Evolutionary conservation across 1,284 basidiomycete genomes (phyloP).

Genomic region (Pascua guehoae): DNA sequence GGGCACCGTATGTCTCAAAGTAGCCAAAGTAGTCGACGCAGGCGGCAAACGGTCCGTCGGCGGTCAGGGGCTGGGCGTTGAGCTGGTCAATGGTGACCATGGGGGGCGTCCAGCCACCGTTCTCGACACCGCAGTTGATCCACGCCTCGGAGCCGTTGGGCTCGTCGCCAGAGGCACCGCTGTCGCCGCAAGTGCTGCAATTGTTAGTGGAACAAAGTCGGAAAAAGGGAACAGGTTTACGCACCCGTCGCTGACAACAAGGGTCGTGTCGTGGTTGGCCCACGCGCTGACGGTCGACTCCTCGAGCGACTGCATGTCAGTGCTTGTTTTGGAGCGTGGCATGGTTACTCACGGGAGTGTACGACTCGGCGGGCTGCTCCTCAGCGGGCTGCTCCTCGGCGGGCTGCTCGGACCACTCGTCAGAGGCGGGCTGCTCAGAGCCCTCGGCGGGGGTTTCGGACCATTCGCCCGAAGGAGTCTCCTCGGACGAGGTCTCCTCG

Average conservation of each 20-base stretch:
- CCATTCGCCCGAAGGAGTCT: neutral
- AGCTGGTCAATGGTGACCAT: slow-evolving; percentile 56
- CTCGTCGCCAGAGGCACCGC: slow-evolving; percentile 44
- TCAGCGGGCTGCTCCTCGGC: neutral
- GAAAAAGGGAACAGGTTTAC: neutral
- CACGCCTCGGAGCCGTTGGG: slow-evolving; percentile 73
- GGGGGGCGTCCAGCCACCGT: slow-evolving; percentile 41
- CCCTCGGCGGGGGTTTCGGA: neutral
- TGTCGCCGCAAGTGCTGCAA: slow-evolving; percentile 34
- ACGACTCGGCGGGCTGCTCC: neutral
- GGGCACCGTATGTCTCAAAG: slow-evolving; percentile 63
- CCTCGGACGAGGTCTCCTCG: neutral
- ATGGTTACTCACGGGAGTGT: neutral
- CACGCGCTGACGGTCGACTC: neutral
- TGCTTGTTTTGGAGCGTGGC: neutral
- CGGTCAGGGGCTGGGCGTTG: slow-evolving; percentile 56
- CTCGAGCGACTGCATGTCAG: neutral
- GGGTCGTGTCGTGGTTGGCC: neutral
- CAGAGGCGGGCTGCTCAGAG: neutral
- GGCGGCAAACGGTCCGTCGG: slow-evolving; percentile 60
- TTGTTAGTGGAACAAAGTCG: no score
- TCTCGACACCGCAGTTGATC: slow-evolving; percentile 70
- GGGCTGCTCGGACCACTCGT: neutral
- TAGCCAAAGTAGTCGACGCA: slow-evolving; percentile 59
- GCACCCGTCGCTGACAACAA: neutral